Evolutionary conservation across 176 grass and related monocot genomes (phyloP), one percentile per base, ranked within the genome.

Genomic region (Stipa capillata): DNA sequence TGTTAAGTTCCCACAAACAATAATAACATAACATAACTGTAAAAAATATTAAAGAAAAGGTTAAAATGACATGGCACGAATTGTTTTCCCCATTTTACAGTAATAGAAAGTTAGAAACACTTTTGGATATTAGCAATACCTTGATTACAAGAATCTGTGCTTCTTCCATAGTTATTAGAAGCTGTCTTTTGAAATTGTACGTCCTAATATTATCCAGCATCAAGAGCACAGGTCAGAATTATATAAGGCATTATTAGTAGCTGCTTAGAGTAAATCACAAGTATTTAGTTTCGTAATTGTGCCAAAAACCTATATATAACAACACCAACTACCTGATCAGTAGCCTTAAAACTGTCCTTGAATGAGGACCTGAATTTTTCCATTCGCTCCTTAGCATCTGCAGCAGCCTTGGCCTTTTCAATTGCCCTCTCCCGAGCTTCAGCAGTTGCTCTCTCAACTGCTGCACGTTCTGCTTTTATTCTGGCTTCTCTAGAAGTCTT

Each of bases 341-440:
- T 70, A 45, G 66, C 57, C 63, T 84, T 94, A 55, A 74, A 82
- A 93, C 83, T 82, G 15, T 90, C 91, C 77, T 89, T 91, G 53
- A 83, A 89, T 79, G 80, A 77, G 48, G 73, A 81, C 63, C 84
- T 93, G 45, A 74, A 87, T 73, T 83, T 80, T 36, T 88, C 91
- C 44, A 83, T 87, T 76, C 89, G 83, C 48, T 94, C 91, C 43
- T 86, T 89, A 78, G 71, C 86, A 86, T 97, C 85, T 72, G 68
- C 82, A 88, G 89, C 87, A 87, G 89, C 83, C 79, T 90, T 90
- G 76, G 92, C 90, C 78, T 88, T 99, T 85, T 91, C 90, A 49
- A 92, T 89, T 25, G 92, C 92, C 60, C 92, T 91, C 83, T 91
- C 92, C 10, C 85, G 82, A 85, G 92, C 88, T 90, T 99, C 96